phyloP scores from a whole-genome alignment of 2,329 filamentous ascomycete species.

The Aspergillus caelatus region DNA sequence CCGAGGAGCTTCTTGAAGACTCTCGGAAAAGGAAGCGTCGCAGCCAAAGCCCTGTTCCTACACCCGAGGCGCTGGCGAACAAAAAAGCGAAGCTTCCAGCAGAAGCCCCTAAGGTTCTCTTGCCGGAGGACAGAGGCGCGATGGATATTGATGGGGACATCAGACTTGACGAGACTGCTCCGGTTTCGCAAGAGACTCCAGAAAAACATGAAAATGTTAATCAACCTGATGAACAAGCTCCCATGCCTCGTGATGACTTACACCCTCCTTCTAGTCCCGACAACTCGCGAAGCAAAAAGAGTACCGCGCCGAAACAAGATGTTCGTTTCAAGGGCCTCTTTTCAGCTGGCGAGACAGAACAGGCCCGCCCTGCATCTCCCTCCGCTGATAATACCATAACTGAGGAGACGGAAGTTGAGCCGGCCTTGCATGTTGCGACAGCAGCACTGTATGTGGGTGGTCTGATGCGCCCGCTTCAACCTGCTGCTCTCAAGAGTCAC shows the following conservation, averaged over 20 bases:
- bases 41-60: slow-evolving; percentile 64
- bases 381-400: slow-evolving; percentile 29
- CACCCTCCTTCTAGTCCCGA: slow-evolving; percentile 11
- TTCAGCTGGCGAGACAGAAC: slow-evolving; percentile 30
- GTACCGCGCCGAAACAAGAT: slow-evolving; percentile 39
- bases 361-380: slow-evolving; percentile 29
- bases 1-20: slow-evolving; percentile 52
- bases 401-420: slow-evolving; percentile 48
- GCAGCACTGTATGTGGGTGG: slow-evolving; percentile 84
- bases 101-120: slow-evolving; percentile 33
- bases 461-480: slow-evolving; percentile 82
- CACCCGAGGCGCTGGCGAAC: slow-evolving; percentile 54
- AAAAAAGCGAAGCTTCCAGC: slow-evolving; percentile 60
- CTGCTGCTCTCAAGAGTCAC: slow-evolving; percentile 67
- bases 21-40: slow-evolving; percentile 68
- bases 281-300: slow-evolving; percentile 19
- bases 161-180: slow-evolving; percentile 15
- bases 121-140: slow-evolving; percentile 33
- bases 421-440: slow-evolving; percentile 72
- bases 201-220: slow-evolving; percentile 7
- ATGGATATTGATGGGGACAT: slow-evolving; percentile 16
- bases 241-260: slow-evolving; percentile 17
- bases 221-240: slow-evolving; percentile 23
- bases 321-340: slow-evolving; percentile 56
- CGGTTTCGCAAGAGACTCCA: slow-evolving; percentile 23